Evolutionary conservation across 2,329 filamentous ascomycete genomes (phyloP), one percentile per base, ranked within the genome.

Genomic region (Microascus cirrosus): DNA sequence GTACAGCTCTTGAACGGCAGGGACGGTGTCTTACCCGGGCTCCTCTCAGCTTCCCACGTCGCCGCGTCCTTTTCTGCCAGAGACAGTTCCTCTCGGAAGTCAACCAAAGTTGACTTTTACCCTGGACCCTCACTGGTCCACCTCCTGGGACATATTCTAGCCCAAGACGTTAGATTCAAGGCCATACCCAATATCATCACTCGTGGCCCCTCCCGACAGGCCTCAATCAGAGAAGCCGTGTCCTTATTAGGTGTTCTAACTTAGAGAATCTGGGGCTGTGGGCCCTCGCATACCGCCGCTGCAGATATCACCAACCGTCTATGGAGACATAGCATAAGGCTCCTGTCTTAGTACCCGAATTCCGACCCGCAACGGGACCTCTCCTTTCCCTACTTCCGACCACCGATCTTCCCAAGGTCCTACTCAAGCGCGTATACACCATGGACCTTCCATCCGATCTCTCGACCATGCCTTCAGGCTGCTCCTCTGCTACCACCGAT

Each of bases 401-500:
- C 39, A 5, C 11, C 2, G 15, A 45, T 28, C 39, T 20, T 28
- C 39, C n/a, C n/a, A 39, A 20, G 6, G 20, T 52, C 34, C 35
- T 45, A 20, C 42, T 56, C 45, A 32, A 18, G 25, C 42, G 12
- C 25, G 36, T 18, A 22, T 50, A 15, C 45, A 58, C 25, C 22
- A 58, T 58, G 56, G 56, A 54, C 25, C 52, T 58, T 48, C n/a
- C 56, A 15, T 54, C 56, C 51, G 56, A 58, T 10, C 36, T 58
- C n/a, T 35, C 56, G 10, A 54, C 56, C 1, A 42, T 58, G 56
- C 56, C 55, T 20, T 52, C 51, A 24, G 56, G 56, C 51, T 58
- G 51, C 24, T 34, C 52, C 24, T 51, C 52, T 12, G 54, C 36
- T 10, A 22, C 56, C 25, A 34, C 25, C n/a, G 52, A 54, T 12